Percentiles rank a stretch among this genome's conserved stretches.
phyloP scores from a whole-genome alignment of 306 rosid species.

The Glycine soja region DNA sequence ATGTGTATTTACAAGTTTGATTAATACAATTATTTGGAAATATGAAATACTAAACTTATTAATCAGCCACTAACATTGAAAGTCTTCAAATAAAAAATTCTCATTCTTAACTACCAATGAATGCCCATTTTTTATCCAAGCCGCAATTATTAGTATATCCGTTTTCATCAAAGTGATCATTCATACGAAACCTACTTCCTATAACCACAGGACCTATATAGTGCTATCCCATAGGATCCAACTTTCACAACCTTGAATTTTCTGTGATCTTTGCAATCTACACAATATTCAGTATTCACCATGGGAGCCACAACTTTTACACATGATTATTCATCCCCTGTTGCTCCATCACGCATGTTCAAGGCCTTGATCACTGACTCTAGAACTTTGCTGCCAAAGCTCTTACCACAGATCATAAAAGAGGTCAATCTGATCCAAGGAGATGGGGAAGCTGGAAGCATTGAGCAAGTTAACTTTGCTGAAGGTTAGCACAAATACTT shows the following conservation, averaged over 20 bases:
- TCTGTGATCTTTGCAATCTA: constrained; percentile 7
- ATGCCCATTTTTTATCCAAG: not conserved
- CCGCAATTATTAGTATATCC: constrained; percentile 8
- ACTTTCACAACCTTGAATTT: constrained; percentile 28
- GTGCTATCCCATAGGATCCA: constrained; percentile 34
- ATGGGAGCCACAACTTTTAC: constrained; percentile 63
- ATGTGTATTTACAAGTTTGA: constrained; percentile 40
- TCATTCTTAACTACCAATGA: constrained; percentile 37
- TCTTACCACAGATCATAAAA: constrained; percentile 69
- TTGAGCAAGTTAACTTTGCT: constrained; percentile 76
- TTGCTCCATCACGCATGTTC: constrained; percentile 68
- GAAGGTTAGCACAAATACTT: constrained; percentile 52
- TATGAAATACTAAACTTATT: constrained; percentile 39
- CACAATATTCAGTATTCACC: constrained; percentile 20
- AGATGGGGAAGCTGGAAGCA: constrained; percentile 76
- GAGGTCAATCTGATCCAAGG: constrained; percentile 62
- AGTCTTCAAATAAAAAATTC: constrained; percentile 35
- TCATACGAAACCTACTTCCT: not conserved
- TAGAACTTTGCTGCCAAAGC: constrained; percentile 66
- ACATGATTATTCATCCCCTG: constrained; percentile 59
- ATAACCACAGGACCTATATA: constrained; percentile 24
- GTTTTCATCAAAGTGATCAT: not conserved
- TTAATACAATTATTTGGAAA: constrained; percentile 38
- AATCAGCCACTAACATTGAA: constrained; percentile 56
- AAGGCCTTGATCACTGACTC: constrained; percentile 73